phyloP scores from a whole-genome alignment of 2,329 filamentous ascomycete species.

The Stachybotrys chartarum region DNA sequence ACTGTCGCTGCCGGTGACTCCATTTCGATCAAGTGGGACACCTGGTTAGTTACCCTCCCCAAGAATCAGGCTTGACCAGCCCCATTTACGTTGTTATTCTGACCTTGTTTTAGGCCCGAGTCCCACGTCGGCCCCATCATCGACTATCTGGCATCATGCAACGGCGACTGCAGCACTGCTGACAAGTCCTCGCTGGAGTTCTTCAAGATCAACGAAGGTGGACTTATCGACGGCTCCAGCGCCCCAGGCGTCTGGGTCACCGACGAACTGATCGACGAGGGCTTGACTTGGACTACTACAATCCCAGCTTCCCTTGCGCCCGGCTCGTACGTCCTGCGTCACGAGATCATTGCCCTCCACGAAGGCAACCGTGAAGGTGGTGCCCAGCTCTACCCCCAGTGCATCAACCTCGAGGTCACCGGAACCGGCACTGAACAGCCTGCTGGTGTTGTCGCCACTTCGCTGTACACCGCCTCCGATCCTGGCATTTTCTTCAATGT shows the following conservation, averaged over 20 bases:
- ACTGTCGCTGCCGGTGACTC: constrained; percentile 30
- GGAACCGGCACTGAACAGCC: constrained; percentile 29
- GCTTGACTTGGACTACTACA: constrained; percentile 23
- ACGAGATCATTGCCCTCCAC: constrained; percentile 47
- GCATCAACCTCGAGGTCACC: constrained; percentile 38
- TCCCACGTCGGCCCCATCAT: constrained; percentile 48
- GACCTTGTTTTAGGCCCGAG: constrained; percentile 18
- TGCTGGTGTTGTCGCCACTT: constrained; percentile 20
- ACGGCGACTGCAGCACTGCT: constrained; percentile 46
- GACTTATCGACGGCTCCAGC: constrained; percentile 17
- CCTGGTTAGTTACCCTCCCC: constrained; percentile 14
- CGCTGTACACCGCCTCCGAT: constrained; percentile 19
- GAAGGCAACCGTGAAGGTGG: constrained; percentile 31
- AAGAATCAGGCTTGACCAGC: background rate
- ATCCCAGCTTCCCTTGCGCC: constrained; percentile 24
- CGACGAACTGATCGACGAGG: constrained; percentile 33
- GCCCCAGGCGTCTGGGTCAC: constrained; percentile 21
- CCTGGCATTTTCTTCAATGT: constrained; percentile 25
- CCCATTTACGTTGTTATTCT: background rate
- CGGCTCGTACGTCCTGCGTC: constrained; percentile 40
- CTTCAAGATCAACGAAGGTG: constrained; percentile 56
- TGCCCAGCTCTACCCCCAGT: constrained; percentile 45
- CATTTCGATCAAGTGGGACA: constrained; percentile 32
- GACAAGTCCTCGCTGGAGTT: constrained; percentile 48
- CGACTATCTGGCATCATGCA: constrained; percentile 55